Percentiles rank a stretch among this genome's conserved stretches.
These are phyloP conservation scores for Psilocybe subaeruginosa DNA, from an alignment of 768 basidiomycete genomes.

Conservation along the genomic window DNA sequence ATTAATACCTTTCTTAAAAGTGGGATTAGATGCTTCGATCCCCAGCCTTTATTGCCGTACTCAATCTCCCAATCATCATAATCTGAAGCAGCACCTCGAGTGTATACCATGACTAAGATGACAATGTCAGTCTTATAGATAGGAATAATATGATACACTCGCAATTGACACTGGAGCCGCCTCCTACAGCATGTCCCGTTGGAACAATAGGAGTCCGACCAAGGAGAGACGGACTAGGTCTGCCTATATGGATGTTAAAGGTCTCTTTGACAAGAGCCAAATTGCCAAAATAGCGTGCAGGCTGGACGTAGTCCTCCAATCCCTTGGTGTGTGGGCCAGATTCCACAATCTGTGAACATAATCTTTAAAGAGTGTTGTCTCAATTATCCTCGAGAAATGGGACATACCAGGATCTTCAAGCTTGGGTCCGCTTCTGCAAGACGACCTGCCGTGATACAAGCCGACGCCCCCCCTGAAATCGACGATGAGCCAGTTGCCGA, in stretches of 20 bases:
- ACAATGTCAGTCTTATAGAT: conserved; percentile 10
- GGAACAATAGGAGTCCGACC: conserved; percentile 47
- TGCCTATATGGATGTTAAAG: conserved; percentile 44
- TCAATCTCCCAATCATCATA: conserved; percentile 64
- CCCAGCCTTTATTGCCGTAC: conserved; percentile 62
- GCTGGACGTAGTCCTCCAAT: conserved; percentile 48
- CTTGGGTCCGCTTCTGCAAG: conserved; percentile 52
- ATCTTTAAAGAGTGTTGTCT: not conserved
- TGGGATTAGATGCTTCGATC: conserved; percentile 58
- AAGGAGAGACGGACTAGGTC: conserved; percentile 37
- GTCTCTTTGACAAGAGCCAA: conserved; percentile 38
- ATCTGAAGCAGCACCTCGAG: conserved; percentile 61
- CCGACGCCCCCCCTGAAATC: conserved; percentile 46
- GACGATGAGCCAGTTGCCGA: no score
- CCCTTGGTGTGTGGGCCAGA: conserved; percentile 54
- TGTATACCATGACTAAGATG: conserved; percentile 52
- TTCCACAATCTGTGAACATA: conserved; percentile 39
- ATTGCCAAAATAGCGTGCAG: conserved; percentile 48
- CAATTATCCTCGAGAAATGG: not conserved
- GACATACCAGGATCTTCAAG: conserved; percentile 55
- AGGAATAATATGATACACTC: conserved; percentile 11
- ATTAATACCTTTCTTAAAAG: conserved; percentile 54
- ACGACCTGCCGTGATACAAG: conserved; percentile 56
- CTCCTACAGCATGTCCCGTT: conserved; percentile 55
- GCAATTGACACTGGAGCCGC: conserved; percentile 67